Percentiles rank a stretch among this genome's conserved stretches.
Evolutionary conservation across 495 filamentous ascomycete species (phyloP).

Genomic region (Aspergillus mulundensis): DNA sequence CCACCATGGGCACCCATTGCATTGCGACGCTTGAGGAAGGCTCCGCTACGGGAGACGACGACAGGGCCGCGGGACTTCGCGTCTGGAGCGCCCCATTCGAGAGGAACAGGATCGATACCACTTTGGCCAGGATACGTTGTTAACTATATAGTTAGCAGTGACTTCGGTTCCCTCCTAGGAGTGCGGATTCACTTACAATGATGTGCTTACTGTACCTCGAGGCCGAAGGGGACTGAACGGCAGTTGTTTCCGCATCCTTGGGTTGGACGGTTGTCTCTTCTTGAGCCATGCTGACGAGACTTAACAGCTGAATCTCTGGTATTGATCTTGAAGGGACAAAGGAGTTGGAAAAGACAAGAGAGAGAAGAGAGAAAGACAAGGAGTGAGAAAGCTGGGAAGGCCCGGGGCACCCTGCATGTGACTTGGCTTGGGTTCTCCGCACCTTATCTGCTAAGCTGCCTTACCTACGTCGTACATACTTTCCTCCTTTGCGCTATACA

Average conservation of each 20-base stretch:
- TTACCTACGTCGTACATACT: slow-evolving; percentile 2
- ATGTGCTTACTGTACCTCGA: slow-evolving; percentile 42
- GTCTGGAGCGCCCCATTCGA: slow-evolving; percentile 84
- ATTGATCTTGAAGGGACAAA: background rate
- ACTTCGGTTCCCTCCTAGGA: background rate
- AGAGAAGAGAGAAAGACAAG: background rate
- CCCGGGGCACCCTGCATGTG: slow-evolving; percentile 19
- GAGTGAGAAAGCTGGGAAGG: slow-evolving; percentile 8
- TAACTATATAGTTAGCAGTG: slow-evolving; percentile 29
- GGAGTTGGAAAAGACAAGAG: slow-evolving; percentile 3
- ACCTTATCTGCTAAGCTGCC: slow-evolving; percentile 17
- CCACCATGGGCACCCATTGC: slow-evolving; percentile 89
- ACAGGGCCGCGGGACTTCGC: slow-evolving; percentile 76
- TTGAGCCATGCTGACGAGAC: slow-evolving; percentile 19
- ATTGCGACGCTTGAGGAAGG: slow-evolving; percentile 81
- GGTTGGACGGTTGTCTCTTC: slow-evolving; percentile 16
- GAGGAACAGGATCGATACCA: slow-evolving; percentile 82
- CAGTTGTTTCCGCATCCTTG: slow-evolving; percentile 16
- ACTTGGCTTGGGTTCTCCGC: slow-evolving; percentile 20
- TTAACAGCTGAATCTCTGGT: background rate
- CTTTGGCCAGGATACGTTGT: slow-evolving; percentile 94
- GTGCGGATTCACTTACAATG: slow-evolving; percentile 25
- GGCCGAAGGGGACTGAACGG: slow-evolving; percentile 22
- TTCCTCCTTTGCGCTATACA: background rate
- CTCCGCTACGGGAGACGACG: slow-evolving; percentile 74